Conservation (phyloP, 345 rosid species). For the Cochlearia excelsa region DNA sequence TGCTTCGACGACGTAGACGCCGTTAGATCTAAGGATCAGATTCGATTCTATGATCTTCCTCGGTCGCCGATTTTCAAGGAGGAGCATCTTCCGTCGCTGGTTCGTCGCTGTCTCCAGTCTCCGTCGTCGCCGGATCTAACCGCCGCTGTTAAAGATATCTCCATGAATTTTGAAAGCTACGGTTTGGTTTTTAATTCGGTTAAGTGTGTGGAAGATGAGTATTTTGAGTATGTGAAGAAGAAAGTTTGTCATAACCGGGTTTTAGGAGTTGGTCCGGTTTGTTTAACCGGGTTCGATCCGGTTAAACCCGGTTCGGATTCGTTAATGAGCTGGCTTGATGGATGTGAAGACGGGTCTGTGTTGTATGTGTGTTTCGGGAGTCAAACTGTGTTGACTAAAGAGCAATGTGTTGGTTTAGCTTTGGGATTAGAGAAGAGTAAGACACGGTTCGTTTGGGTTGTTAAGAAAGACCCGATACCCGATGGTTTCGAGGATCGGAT, state of each 20-base stretch:
- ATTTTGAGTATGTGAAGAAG: slow-evolving; percentile 37
- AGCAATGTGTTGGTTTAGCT: slow-evolving; percentile 36
- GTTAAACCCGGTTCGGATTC: neutral
- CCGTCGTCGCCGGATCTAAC: slow-evolving; percentile 34
- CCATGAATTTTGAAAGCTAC: slow-evolving; percentile 38
- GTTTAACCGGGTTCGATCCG: slow-evolving; percentile 38
- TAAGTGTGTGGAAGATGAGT: slow-evolving; percentile 44
- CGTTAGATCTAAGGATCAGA: slow-evolving; percentile 18
- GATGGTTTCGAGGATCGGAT: slow-evolving; percentile 51
- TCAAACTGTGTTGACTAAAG: slow-evolving; percentile 40
- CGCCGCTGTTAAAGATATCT: slow-evolving; percentile 33
- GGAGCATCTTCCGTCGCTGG: slow-evolving; percentile 48
- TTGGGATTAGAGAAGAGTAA: slow-evolving; percentile 14
- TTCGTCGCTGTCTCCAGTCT: slow-evolving; percentile 28
- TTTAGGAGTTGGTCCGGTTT: slow-evolving; percentile 57
- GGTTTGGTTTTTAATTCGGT: slow-evolving; percentile 52
- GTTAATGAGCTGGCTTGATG: slow-evolving; percentile 47
- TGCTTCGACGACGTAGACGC: slow-evolving; percentile 38
- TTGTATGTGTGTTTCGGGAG: slow-evolving; percentile 72
- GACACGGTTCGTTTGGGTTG: slow-evolving; percentile 34
- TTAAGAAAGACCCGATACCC: slow-evolving; percentile 31
- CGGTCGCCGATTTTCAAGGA: slow-evolving; percentile 43
- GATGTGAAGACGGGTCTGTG: slow-evolving; percentile 51
- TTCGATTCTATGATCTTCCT: slow-evolving; percentile 47
- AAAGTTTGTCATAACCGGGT: slow-evolving; percentile 47